These are phyloP conservation scores for Boletus fagicola DNA, from an alignment of 768 basidiomycete genomes.

Conservation along the genomic window DNA sequence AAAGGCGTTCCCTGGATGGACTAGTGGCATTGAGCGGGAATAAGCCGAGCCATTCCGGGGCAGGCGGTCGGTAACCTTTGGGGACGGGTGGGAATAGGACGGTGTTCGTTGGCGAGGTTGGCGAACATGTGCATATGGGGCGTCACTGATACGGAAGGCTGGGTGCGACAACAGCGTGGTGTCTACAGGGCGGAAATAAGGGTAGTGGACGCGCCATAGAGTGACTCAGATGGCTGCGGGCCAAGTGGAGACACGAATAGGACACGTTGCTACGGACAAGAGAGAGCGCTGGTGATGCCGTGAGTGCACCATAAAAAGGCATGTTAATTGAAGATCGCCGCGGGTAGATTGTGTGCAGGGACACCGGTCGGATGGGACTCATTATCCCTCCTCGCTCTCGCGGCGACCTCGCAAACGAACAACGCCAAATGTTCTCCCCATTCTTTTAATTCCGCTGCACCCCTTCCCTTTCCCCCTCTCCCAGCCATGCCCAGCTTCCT, in stretches of 20 bases:
- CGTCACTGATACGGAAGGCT: constrained; percentile 7
- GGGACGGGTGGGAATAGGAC: constrained; percentile 13
- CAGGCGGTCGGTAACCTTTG: constrained; percentile 8
- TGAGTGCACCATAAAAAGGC: constrained; percentile 12
- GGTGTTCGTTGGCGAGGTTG: constrained; percentile 1
- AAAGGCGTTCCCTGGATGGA: constrained; percentile 11
- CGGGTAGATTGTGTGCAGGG: constrained; percentile 8
- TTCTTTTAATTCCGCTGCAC: constrained; percentile 10
- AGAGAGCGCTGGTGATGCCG: background rate
- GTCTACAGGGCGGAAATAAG: constrained; percentile 18
- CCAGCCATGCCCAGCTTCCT: constrained; percentile 52
- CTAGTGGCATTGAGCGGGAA: constrained; percentile 7
- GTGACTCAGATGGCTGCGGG: too few relatives aligned
- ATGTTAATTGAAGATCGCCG: constrained; percentile 22
- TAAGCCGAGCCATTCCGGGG: constrained; percentile 9
- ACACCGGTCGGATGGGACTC: background rate
- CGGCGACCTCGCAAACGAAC: constrained; percentile 1
- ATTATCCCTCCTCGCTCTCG: background rate
- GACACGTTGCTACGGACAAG: background rate
- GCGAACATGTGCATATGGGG: constrained; percentile 22
- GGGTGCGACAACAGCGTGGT: constrained; percentile 17
- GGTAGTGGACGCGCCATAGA: background rate
- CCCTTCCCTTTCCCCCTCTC: background rate
- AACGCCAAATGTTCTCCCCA: background rate
- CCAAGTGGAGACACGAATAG: too few relatives aligned